Percentiles rank a stretch among this genome's conserved stretches.
phyloP scores from a whole-genome alignment of 805 yeast genomes.

The Torulaspora franciscae region DNA sequence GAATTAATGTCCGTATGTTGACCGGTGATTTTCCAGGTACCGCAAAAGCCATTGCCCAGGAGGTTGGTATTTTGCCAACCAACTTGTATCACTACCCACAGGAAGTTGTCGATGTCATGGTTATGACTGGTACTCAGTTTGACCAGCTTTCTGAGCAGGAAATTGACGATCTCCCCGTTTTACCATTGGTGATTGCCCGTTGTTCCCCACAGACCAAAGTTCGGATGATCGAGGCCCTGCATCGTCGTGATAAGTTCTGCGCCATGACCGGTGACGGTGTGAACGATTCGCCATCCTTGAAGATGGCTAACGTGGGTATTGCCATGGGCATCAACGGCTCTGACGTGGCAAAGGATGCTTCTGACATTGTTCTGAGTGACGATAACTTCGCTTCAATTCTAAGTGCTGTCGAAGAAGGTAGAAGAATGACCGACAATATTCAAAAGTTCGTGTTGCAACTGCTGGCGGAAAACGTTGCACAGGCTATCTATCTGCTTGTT shows the following conservation, averaged over 20 bases:
- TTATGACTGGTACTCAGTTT: slow-evolving; percentile 79
- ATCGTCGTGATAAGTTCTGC: slow-evolving; percentile 84
- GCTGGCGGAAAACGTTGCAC: slow-evolving; percentile 92
- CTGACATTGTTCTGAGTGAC: slow-evolving; percentile 94
- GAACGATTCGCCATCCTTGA: slow-evolving; percentile 94
- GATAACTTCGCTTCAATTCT: slow-evolving; percentile 93
- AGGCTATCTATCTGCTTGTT: slow-evolving; percentile 77
- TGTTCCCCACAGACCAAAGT: slow-evolving; percentile 93
- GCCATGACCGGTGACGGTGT: slow-evolving; percentile 99
- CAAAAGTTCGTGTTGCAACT: slow-evolving; percentile 92
- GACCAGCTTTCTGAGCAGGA: slow-evolving; percentile 67
- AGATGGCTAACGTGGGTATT: slow-evolving; percentile 92
- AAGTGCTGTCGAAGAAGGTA: slow-evolving; percentile 93
- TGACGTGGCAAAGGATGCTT: slow-evolving; percentile 97
- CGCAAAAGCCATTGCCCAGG: slow-evolving; percentile 77
- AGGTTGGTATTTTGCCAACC: slow-evolving; percentile 78
- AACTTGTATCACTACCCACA: slow-evolving; percentile 40
- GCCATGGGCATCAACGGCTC: slow-evolving; percentile 93
- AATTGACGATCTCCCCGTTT: slow-evolving; percentile 65
- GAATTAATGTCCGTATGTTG: slow-evolving; percentile 96
- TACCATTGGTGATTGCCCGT: slow-evolving; percentile 87
- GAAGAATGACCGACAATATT: slow-evolving; percentile 91
- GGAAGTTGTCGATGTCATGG: slow-evolving; percentile 49
- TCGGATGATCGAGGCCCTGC: slow-evolving; percentile 82
- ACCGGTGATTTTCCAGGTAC: slow-evolving; percentile 92